These are phyloP conservation scores for Diaporthe vexans DNA, from an alignment of 2,329 filamentous ascomycete species.

Conservation along the genomic window DNA sequence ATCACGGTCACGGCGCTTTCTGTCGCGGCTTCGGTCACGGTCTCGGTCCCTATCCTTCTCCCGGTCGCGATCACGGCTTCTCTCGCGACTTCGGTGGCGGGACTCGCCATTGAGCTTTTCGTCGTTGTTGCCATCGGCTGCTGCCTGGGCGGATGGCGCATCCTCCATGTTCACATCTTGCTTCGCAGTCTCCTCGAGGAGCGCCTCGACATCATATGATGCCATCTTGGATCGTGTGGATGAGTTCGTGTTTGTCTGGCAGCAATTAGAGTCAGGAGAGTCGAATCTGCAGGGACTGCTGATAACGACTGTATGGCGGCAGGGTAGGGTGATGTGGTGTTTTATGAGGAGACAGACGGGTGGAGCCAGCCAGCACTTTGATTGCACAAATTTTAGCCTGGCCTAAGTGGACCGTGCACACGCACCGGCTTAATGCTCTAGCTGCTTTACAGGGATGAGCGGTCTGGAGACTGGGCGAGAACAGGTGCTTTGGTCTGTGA, in stretches of 20 bases:
- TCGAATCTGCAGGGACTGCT: slow-evolving; percentile 1
- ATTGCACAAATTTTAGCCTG: slow-evolving; percentile 35
- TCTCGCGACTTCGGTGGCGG: slow-evolving; percentile 56
- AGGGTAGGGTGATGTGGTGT: slow-evolving; percentile 16
- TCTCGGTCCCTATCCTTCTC: slow-evolving; percentile 70
- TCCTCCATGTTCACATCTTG: slow-evolving; percentile 61
- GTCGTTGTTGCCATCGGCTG: slow-evolving; percentile 69
- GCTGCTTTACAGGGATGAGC: neutral
- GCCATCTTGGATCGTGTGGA: slow-evolving; percentile 63
- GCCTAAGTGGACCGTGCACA: slow-evolving; percentile 23
- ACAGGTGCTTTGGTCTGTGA: slow-evolving; percentile 11
- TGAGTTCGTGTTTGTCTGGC: neutral
- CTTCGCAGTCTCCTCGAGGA: slow-evolving; percentile 87
- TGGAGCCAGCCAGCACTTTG: slow-evolving; percentile 27
- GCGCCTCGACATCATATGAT: slow-evolving; percentile 86
- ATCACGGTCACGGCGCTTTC: slow-evolving; percentile 66
- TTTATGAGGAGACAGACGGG: slow-evolving; percentile 17
- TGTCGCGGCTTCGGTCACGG: slow-evolving; percentile 67
- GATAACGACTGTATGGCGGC: neutral
- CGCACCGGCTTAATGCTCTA: neutral
- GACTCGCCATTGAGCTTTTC: slow-evolving; percentile 66
- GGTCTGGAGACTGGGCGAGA: neutral
- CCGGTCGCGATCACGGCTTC: slow-evolving; percentile 51
- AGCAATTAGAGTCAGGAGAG: neutral
- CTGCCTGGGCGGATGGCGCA: slow-evolving; percentile 36